These are phyloP conservation scores for Vitellaria paradoxa DNA, from an alignment of 179 eudicot species.

Conservation along the genomic window DNA sequence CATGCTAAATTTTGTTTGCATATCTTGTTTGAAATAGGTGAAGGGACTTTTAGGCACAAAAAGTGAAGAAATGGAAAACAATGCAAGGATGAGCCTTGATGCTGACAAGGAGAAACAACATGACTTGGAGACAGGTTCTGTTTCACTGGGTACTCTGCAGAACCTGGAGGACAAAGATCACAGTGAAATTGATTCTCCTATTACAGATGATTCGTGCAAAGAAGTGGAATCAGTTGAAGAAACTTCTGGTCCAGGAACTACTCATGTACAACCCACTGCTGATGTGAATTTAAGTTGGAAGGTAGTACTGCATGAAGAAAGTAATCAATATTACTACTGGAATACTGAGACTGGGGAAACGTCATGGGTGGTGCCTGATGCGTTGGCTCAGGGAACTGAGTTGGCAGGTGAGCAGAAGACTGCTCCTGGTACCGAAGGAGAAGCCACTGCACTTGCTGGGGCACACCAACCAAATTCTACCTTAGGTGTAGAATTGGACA, in stretches of 20 bases:
- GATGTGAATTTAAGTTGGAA: conserved; percentile 63
- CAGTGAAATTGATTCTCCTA: conserved; percentile 22
- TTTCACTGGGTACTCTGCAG: conserved; percentile 27
- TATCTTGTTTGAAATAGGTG: conserved; percentile 31
- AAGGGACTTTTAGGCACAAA: conserved; percentile 23
- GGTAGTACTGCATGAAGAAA: conserved; percentile 94
- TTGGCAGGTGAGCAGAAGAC: conserved; percentile 29
- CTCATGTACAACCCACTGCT: conserved; percentile 34
- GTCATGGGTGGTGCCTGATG: conserved; percentile 84
- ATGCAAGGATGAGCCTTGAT: conserved; percentile 26
- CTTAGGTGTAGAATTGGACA: conserved; percentile 22
- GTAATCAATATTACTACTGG: conserved; percentile 86
- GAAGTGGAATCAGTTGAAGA: conserved; percentile 23
- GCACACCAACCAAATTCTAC: conserved; percentile 19
- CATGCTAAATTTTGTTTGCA: conserved; percentile 12
- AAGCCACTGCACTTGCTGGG: conserved; percentile 23
- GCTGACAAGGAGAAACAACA: conserved; percentile 27
- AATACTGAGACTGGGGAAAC: conserved; percentile 89
- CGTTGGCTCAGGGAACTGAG: conserved; percentile 46
- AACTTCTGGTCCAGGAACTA: conserved; percentile 27
- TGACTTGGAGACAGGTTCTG: conserved; percentile 26
- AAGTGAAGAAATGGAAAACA: conserved; percentile 33
- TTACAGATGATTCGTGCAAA: conserved; percentile 20
- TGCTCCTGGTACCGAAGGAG: conserved; percentile 31
- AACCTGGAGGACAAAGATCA: conserved; percentile 26